Base-by-base conservation (phyloP, 805 yeast species). In the Saccharomycopsis fibuligera region DNA sequence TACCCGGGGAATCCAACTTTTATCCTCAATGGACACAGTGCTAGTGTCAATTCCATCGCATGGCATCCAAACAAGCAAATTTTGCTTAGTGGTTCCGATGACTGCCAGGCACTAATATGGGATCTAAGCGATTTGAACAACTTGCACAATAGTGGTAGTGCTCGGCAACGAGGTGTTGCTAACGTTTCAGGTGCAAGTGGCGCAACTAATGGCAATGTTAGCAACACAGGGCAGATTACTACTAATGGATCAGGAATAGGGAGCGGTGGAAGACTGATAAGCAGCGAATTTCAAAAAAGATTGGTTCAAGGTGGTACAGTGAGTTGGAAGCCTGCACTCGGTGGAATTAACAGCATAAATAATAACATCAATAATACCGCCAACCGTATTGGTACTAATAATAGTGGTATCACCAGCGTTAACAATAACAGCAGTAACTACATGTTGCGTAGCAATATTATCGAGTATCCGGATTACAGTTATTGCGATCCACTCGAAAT, bases 21-120 rank as follows among this genome's bases (percentile, higher is more conserved):
- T n/a, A 74, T 76, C 0, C 69, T 91, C 37, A 79, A 79, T 31
- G 90, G 83, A 14, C 95, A 83, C 61, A 59, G 67, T 24, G 78
- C 80, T 0, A 71, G 84, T 1, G 76, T 91, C 22, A 91, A 91
- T 60, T 72, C 80, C 54, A 75, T 90, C 16, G 66, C 73, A 45
- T 91, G 97, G 97, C 91, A 90, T 57, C 97, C 98, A 0, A 62
- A 74, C 0, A 73, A 79, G 29, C 80, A 83, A 52, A 62, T 74
- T 25, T 63, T 91, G 17, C 57, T 80, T 14, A 74, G 81, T 0
- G 81, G 96, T 57, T 73, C 83, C 57, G 82, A 83, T 66, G 85
- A 80, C 63, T 78, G 93, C 61, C 89, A 83, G 61, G 82, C 82
- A 1, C 63, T 84, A 25, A 69, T 79, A 16, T 82, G 89, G 82